Evolutionary conservation across 164 flowering plant species (phyloP).

Genomic region (Malania oleifera): DNA sequence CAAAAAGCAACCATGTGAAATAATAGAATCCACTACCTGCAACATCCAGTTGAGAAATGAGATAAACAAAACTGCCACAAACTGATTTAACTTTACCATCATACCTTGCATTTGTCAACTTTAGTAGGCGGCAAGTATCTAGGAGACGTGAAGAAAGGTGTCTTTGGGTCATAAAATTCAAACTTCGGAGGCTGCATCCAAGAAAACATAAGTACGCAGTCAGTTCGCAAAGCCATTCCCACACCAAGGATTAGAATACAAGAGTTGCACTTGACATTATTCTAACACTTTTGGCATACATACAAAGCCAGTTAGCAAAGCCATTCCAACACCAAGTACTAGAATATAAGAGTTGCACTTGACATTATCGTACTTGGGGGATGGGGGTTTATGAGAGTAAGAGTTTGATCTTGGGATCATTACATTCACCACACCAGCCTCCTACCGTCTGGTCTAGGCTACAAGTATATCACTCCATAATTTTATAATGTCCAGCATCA

Average conservation of each 20-base stretch:
- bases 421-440: too few species aligned
- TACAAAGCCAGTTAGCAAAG: too few species aligned
- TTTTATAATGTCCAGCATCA: too few species aligned
- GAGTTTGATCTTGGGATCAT: too few species aligned
- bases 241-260: not conserved
- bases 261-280: too few species aligned
- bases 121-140: slow-evolving; percentile 90
- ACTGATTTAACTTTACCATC: slow-evolving; percentile 4
- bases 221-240: not conserved
- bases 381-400: too few species aligned
- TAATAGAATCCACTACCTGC: slow-evolving; percentile 81
- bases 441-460: too few species aligned
- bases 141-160: slow-evolving; percentile 92
- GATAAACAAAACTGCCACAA: slow-evolving; percentile 10
- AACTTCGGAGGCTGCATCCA: slow-evolving; percentile 71
- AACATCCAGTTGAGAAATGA: slow-evolving; percentile 15
- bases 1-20: slow-evolving; percentile 96
- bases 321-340: too few species aligned
- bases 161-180: slow-evolving; percentile 78
- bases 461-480: too few species aligned
- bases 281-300: too few species aligned
- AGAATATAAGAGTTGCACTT: too few species aligned
- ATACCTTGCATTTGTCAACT: slow-evolving; percentile 87
- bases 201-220: slow-evolving; percentile 2
- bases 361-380: too few species aligned